A percentile compares a stretch with the other conserved stretches of the same genome.
phyloP scores from a whole-genome alignment of 805 yeast species.

The Novakomyces olei region DNA sequence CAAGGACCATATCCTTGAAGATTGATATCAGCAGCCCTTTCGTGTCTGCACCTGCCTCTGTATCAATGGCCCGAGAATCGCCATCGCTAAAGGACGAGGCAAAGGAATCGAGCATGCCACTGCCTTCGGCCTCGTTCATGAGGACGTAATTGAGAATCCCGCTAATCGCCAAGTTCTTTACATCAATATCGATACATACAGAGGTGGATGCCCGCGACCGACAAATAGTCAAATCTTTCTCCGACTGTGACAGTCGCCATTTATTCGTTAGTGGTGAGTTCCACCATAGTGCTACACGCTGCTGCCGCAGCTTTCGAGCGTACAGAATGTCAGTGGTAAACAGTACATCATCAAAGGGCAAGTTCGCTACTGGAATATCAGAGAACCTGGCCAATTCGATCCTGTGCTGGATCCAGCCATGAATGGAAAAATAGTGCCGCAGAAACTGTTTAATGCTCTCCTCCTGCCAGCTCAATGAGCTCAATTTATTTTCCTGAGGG shows the following conservation, averaged over 20 bases:
- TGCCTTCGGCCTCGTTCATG: constrained; percentile 73
- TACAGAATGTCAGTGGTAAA: constrained; percentile 68
- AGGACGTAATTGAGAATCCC: constrained; percentile 68
- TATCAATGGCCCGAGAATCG: constrained; percentile 12
- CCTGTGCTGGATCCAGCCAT: constrained; percentile 49
- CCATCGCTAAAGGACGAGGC: constrained; percentile 9
- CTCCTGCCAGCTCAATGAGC: constrained; percentile 67
- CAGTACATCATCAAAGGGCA: constrained; percentile 54
- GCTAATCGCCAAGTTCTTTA: constrained; percentile 64
- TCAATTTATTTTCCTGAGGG: constrained; percentile 35
- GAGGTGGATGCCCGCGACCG: constrained; percentile 59
- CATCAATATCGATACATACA: constrained; percentile 53
- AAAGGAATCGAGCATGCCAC: constrained; percentile 31
- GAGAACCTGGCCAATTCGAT: constrained; percentile 46
- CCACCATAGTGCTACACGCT: constrained; percentile 81
- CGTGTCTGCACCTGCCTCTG: constrained; percentile 5
- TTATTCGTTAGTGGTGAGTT: too few species aligned
- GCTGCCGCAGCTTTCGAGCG: constrained; percentile 48
- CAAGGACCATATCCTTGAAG: constrained; percentile 51
- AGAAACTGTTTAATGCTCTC: constrained; percentile 40
- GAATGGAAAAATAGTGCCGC: constrained; percentile 49
- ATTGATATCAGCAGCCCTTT: constrained; percentile 33
- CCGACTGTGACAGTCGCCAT: constrained; percentile 60
- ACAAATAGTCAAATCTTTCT: constrained; percentile 54
- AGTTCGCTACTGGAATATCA: constrained; percentile 68